These are phyloP conservation scores for Homolaphlyctis polyrhiza DNA, from an alignment of 371 early-diverging fungal species.

Conservation along the genomic window DNA sequence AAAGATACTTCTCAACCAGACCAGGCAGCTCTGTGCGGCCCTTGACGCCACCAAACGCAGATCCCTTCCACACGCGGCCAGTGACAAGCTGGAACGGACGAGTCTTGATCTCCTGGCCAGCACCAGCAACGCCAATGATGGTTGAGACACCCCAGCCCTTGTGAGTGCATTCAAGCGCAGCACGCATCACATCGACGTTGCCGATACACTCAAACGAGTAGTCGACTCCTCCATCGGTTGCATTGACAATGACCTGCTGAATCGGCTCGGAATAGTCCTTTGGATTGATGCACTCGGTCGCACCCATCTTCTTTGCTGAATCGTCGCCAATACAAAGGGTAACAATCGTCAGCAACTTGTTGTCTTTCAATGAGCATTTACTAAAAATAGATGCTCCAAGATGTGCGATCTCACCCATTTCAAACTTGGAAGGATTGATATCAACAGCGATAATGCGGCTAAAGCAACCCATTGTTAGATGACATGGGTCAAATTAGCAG, in stretches of 20 bases:
- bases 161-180: conserved; percentile 87
- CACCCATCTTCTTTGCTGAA: conserved; percentile 78
- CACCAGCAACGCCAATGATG: conserved; percentile 90
- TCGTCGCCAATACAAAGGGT: conserved; percentile 17
- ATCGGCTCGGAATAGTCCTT: conserved; percentile 55
- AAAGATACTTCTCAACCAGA: conserved; percentile 78
- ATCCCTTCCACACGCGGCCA: conserved; percentile 90
- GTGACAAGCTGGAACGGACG: conserved; percentile 94
- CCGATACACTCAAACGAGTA: conserved; percentile 95
- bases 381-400: too few species aligned
- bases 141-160: conserved; percentile 63
- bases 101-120: conserved; percentile 86
- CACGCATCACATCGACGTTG: conserved; percentile 86
- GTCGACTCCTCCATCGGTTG: conserved; percentile 93
- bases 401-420: conserved; percentile 17
- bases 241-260: conserved; percentile 72
- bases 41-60: conserved; percentile 96
- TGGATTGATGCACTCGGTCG: conserved; percentile 91
- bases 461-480: background rate
- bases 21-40: conserved; percentile 87
- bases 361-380: too few species aligned
- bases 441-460: conserved; percentile 87
- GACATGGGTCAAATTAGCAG: too few species aligned
- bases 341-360: too few species aligned
- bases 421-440: conserved; percentile 72